Percentiles rank a stretch among this genome's conserved stretches.
These are phyloP conservation scores for Pittosporum tobira DNA, from an alignment of 129 eudicot genomes.

Conservation along the genomic window DNA sequence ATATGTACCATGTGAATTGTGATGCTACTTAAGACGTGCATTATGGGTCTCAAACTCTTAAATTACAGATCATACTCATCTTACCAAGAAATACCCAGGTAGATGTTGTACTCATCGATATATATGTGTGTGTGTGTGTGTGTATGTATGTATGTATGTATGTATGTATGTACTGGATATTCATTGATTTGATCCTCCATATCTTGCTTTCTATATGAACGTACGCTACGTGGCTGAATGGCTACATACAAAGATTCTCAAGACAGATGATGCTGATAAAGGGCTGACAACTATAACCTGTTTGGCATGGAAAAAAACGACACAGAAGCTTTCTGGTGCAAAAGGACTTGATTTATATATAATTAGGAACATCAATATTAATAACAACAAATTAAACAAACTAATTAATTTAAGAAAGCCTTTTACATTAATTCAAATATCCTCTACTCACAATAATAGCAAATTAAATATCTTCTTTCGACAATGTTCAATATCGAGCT, in stretches of 20 bases:
- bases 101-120: too few relatives aligned
- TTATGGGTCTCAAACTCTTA: too few relatives aligned
- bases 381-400: not conserved
- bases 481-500: too few relatives aligned
- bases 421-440: not conserved
- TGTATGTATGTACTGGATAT: not conserved
- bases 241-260: conserved; percentile 6
- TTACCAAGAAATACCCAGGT: too few relatives aligned
- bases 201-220: conserved; percentile 3
- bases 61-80: too few relatives aligned
- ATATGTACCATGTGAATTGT: not conserved
- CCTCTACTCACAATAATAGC: not conserved
- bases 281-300: conserved; percentile 6
- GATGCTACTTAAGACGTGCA: not conserved
- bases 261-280: conserved; percentile 11
- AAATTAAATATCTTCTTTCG: too few relatives aligned
- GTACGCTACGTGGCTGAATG: not conserved
- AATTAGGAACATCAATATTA: not conserved
- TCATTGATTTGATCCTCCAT: not conserved
- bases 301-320: not conserved
- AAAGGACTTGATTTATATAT: too few relatives aligned
- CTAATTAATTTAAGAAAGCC: not conserved
- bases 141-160: not conserved
- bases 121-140: not conserved
- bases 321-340: not conserved